Conservation (phyloP, 495 filamentous ascomycete genomes). For the Aspergillus saccharolyticus region DNA sequence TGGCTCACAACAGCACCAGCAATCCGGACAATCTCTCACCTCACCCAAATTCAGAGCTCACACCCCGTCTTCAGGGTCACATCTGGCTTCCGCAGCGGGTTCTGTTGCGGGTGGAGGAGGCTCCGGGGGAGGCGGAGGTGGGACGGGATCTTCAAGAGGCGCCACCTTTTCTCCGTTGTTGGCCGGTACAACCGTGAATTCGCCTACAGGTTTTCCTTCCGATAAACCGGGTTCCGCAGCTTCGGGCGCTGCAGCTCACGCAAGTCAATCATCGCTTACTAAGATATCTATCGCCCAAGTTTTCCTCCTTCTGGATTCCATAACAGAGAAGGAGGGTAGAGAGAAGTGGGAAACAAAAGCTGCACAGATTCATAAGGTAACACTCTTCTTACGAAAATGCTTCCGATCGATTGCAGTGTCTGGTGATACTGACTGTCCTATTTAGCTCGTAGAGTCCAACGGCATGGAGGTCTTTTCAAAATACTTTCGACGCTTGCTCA, state of each 20-base stretch:
- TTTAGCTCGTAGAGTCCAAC: constrained; percentile 85
- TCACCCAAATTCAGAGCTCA: constrained; percentile 56
- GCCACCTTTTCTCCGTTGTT: constrained; percentile 60
- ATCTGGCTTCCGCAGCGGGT: constrained; percentile 50
- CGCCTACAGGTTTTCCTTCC: constrained; percentile 52
- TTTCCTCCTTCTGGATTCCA: constrained; percentile 85
- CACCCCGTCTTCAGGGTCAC: constrained; percentile 55
- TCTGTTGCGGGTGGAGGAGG: constrained; percentile 57
- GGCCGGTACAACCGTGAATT: constrained; percentile 56
- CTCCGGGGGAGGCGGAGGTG: constrained; percentile 56
- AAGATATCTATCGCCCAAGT: constrained; percentile 94
- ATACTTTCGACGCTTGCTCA: constrained; percentile 85
- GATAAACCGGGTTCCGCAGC: constrained; percentile 46
- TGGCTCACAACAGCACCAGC: constrained; percentile 53
- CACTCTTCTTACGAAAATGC: constrained; percentile 10
- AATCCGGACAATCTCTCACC: constrained; percentile 49
- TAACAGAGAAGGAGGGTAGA: constrained; percentile 85
- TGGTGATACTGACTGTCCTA: constrained; percentile 15
- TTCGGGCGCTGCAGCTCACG: constrained; percentile 32
- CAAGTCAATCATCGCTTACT: constrained; percentile 51
- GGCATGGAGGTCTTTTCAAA: constrained; percentile 94
- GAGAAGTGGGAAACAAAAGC: constrained; percentile 91
- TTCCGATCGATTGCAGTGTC: neutral
- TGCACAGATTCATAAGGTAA: constrained; percentile 86
- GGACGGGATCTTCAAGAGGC: constrained; percentile 49